Evolutionary conservation across 768 basidiomycete species (phyloP).

Genomic region (Multifurca ochricompacta): DNA sequence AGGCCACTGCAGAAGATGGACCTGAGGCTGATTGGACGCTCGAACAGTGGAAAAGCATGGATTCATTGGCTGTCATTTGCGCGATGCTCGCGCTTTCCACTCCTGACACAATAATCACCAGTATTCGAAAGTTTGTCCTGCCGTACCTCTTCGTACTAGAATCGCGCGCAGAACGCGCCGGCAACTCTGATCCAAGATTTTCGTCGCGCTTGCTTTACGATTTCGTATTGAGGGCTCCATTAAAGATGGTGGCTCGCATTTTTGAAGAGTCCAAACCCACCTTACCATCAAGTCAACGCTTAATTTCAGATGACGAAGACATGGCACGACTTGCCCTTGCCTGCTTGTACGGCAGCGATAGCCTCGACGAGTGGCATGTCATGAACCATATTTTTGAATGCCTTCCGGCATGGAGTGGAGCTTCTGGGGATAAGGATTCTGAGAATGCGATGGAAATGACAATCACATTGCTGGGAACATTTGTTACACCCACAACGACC

Average conservation of each 20-base stretch:
- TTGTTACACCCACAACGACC: constrained; percentile 66
- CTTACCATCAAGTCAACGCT: constrained; percentile 54
- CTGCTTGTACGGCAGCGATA: constrained; percentile 76
- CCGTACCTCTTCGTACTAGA: constrained; percentile 94
- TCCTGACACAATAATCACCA: constrained; percentile 50
- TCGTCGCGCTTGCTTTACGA: constrained; percentile 60
- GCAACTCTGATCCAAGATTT: constrained; percentile 59
- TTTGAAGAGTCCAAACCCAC: constrained; percentile 94
- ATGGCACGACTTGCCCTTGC: constrained; percentile 82
- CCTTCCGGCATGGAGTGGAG: constrained; percentile 80
- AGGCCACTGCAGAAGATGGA: constrained; percentile 37
- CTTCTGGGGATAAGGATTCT: constrained; percentile 48
- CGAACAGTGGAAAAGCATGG: constrained; percentile 60
- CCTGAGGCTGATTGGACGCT: constrained; percentile 68
- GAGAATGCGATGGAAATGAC: constrained; percentile 78
- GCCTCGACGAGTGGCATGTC: constrained; percentile 61
- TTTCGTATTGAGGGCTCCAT: constrained; percentile 58
- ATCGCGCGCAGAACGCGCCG: constrained; percentile 74
- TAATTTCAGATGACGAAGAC: constrained; percentile 77
- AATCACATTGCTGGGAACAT: constrained; percentile 68
- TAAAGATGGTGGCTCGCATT: constrained; percentile 63
- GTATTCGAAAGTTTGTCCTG: constrained; percentile 72
- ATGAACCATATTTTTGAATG: constrained; percentile 97
- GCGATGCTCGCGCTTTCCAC: constrained; percentile 75
- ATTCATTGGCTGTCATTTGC: constrained; percentile 53